Percentiles rank a stretch among this genome's conserved stretches.
These are phyloP conservation scores for Fraxinus ornus DNA, from an alignment of 305 asterid species.

Conservation along the genomic window DNA sequence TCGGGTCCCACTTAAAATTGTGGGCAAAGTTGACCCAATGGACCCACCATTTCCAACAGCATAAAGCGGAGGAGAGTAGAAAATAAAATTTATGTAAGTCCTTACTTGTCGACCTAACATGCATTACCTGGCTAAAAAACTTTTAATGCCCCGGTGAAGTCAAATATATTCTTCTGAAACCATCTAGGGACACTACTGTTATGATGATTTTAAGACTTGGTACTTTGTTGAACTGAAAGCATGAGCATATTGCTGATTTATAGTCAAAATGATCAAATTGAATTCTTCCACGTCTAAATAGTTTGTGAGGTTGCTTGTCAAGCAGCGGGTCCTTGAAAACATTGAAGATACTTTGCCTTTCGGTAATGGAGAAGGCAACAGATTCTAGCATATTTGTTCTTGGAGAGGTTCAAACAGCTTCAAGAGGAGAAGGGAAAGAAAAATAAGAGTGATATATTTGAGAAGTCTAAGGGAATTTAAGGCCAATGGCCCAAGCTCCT, in stretches of 20 bases:
- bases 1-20: no score
- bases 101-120: background rate
- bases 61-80: background rate
- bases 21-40: no score
- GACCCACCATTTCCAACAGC: no score
- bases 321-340: constrained; percentile 43
- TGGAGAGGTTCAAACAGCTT: no score
- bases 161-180: background rate
- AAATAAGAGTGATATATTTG: no score
- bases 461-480: no score
- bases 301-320: constrained; percentile 42
- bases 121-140: background rate
- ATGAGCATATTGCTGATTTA: constrained; percentile 2
- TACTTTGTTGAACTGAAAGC: background rate
- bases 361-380: constrained; percentile 69
- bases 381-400: no score
- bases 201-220: background rate
- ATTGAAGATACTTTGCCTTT: constrained; percentile 17
- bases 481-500: no score
- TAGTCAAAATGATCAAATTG: background rate
- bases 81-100: background rate
- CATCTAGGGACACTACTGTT: background rate
- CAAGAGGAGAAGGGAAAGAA: no score
- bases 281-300: constrained; percentile 19
- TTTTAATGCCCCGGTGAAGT: background rate